Evolutionary conservation across 140 eudicot genomes (phyloP).

Genomic region (Bidens hawaiensis): DNA sequence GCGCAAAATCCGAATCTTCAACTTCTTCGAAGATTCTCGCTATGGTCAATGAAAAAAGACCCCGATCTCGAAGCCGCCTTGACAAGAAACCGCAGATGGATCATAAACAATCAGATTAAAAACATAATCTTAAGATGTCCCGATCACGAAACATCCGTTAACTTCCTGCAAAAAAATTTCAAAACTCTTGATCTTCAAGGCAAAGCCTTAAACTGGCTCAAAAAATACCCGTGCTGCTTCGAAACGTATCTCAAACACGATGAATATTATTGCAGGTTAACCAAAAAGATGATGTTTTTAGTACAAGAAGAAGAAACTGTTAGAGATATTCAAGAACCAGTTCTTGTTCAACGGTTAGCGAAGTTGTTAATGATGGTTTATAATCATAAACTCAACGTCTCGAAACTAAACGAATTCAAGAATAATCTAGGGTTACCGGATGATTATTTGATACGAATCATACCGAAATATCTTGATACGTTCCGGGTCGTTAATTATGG

Average conservation of each 20-base stretch:
- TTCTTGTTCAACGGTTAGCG: constrained; percentile 58
- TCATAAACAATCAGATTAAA: constrained; percentile 81
- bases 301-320: constrained; percentile 82
- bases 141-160: constrained; percentile 51
- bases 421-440: constrained; percentile 82
- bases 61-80: constrained; percentile 89
- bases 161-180: constrained; percentile 70
- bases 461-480: constrained; percentile 77
- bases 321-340: constrained; percentile 61
- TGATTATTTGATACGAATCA: constrained; percentile 77
- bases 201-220: constrained; percentile 82
- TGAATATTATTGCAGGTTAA: constrained; percentile 56
- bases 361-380: constrained; percentile 87
- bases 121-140: constrained; percentile 73
- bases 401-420: constrained; percentile 61
- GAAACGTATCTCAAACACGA: constrained; percentile 52
- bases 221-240: constrained; percentile 91
- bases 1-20: constrained; percentile 18
- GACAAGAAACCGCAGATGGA: constrained; percentile 79
- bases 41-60: constrained; percentile 97
- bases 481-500: constrained; percentile 68
- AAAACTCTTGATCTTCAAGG: constrained; percentile 92
- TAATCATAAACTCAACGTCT: constrained; percentile 58
- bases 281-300: constrained; percentile 64
- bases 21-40: constrained; percentile 43